phyloP scores from a whole-genome alignment of 169 alveolate species.

The Plasmodium adleri region DNA sequence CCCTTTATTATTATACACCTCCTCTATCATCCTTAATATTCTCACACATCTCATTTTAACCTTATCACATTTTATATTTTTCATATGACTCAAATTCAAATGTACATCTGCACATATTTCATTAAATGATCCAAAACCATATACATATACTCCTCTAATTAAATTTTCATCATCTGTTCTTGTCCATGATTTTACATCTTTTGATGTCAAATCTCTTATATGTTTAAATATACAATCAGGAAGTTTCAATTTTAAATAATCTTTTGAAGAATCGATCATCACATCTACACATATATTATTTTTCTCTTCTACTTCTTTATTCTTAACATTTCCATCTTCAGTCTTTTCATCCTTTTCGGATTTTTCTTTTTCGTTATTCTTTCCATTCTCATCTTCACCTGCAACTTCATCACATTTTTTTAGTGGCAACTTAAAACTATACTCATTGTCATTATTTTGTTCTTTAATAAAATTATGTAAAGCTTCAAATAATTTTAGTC shows the following conservation, averaged over 20 bases:
- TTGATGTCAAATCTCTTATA: conserved; percentile 79
- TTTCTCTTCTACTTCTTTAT: neutral
- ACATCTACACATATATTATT: neutral
- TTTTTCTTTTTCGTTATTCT: conserved; percentile 1
- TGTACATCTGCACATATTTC: conserved; percentile 87
- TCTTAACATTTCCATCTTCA: neutral
- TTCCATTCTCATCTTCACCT: conserved; percentile 1
- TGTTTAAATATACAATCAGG: conserved; percentile 80
- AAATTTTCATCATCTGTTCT: conserved; percentile 86
- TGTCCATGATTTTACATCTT: conserved; percentile 87
- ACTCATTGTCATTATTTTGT: conserved; percentile 82
- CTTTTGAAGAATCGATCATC: conserved; percentile 8
- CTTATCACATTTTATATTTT: conserved; percentile 85
- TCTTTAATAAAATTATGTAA: conserved; percentile 77
- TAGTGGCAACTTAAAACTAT: conserved; percentile 84
- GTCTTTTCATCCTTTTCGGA: conserved; percentile 17
- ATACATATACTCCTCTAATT: conserved; percentile 88
- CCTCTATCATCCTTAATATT: conserved; percentile 84
- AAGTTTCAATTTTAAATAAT: conserved; percentile 77
- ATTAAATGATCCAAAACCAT: conserved; percentile 92
- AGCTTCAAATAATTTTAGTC: conserved; percentile 75
- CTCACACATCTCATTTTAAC: conserved; percentile 84
- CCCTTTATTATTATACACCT: conserved; percentile 16
- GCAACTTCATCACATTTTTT: neutral
- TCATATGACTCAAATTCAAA: conserved; percentile 82